Percentiles rank a stretch among this genome's conserved stretches.
These are phyloP conservation scores for Pythium periplocum DNA, from an alignment of 352 stramenopile genomes.

Conservation along the genomic window DNA sequence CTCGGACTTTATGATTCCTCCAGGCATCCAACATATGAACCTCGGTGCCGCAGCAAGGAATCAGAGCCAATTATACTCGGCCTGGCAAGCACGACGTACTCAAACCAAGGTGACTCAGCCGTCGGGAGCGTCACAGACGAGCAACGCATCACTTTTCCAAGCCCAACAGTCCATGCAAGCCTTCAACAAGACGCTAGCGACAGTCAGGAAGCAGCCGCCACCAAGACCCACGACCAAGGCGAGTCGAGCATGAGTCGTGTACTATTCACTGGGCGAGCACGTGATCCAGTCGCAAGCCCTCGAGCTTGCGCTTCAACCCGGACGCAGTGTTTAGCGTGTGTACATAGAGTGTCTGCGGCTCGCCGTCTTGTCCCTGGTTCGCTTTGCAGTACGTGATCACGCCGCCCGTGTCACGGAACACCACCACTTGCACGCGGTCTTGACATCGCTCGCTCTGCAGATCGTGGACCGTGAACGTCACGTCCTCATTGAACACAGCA, in stretches of 20 bases:
- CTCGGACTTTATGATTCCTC: too few species aligned
- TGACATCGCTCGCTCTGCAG: slow-evolving; percentile 34
- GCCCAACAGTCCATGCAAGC: slow-evolving; percentile 42
- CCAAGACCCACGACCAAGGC: too few species aligned
- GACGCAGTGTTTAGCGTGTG: slow-evolving; percentile 68
- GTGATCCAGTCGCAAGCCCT: slow-evolving; percentile 38
- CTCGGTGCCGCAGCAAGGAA: neutral
- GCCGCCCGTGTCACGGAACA: slow-evolving; percentile 47
- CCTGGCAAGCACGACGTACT: neutral
- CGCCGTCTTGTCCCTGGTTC: neutral
- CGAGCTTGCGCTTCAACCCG: slow-evolving; percentile 47
- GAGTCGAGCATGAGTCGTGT: too few species aligned
- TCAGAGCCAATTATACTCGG: neutral
- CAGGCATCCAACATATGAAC: too few species aligned
- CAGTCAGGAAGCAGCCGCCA: too few species aligned
- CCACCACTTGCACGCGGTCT: slow-evolving; percentile 48
- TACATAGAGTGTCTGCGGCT: slow-evolving; percentile 23
- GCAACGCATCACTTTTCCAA: neutral
- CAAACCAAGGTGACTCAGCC: neutral
- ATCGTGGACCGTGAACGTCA: slow-evolving; percentile 23
- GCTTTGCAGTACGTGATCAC: slow-evolving; percentile 70
- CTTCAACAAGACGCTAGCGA: slow-evolving; percentile 18
- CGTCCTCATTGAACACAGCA: slow-evolving; percentile 11
- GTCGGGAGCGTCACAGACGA: neutral
- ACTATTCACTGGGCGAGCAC: slow-evolving; percentile 14